Percentiles rank a stretch among this genome's conserved stretches.
Conservation (phyloP, 1,284 basidiomycete genomes). For the Pterulicium gracile region DNA sequence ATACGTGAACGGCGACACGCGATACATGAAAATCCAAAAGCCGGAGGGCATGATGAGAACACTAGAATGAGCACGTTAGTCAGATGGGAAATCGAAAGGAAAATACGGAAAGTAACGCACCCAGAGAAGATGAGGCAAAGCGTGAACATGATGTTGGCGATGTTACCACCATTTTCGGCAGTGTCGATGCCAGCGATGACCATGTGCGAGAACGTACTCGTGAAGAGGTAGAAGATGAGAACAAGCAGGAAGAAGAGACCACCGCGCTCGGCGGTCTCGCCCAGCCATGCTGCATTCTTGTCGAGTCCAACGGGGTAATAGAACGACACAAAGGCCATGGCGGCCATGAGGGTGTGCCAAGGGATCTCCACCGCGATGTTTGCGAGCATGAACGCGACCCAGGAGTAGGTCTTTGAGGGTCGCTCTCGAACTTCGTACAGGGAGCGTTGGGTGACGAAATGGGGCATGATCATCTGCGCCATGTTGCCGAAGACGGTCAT, state of each 20-base stretch:
- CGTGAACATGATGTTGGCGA: constrained; percentile 2
- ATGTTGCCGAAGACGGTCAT: constrained; percentile 8
- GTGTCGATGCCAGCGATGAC: constrained; percentile 1
- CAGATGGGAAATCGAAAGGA: neutral
- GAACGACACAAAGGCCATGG: constrained; percentile 11
- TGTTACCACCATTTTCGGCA: constrained; percentile 1
- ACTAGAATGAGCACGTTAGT: neutral
- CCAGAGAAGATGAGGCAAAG: constrained; percentile 1
- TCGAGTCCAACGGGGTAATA: constrained; percentile 3
- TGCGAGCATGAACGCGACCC: constrained; percentile 22
- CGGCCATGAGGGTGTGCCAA: constrained; percentile 14
- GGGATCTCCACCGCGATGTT: constrained; percentile 13
- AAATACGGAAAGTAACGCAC: neutral
- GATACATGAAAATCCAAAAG: constrained; percentile 18
- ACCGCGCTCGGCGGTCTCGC: constrained; percentile 15
- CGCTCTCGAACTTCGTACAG: constrained; percentile 41
- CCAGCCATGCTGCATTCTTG: neutral
- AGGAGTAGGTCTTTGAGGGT: constrained; percentile 39
- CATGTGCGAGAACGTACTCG: constrained; percentile 6
- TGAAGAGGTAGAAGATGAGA: constrained; percentile 4
- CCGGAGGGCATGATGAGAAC: constrained; percentile 4
- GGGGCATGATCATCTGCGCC: constrained; percentile 8
- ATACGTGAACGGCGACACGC: constrained; percentile 37
- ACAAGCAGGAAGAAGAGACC: constrained; percentile 9
- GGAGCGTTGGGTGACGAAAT: constrained; percentile 12